Conservation (phyloP, 2,329 filamentous ascomycete species). For the Annulohypoxylon truncatum region DNA sequence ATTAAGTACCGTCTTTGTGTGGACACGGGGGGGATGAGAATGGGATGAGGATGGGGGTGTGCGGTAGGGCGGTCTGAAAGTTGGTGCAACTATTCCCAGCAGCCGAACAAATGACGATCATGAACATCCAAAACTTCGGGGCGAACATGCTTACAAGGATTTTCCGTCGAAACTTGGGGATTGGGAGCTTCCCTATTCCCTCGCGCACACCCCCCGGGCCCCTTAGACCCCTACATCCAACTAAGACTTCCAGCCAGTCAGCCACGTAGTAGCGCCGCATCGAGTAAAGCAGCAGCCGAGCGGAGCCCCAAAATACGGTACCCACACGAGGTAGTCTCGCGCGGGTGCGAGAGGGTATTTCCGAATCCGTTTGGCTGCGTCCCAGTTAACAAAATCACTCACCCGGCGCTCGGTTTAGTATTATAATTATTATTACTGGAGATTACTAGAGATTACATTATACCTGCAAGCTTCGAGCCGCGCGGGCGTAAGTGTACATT, state of each 20-base stretch:
- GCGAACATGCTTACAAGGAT: slow-evolving; percentile 22
- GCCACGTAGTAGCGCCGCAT: slow-evolving; percentile 27
- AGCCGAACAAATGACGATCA: slow-evolving; percentile 30
- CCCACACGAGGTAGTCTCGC: slow-evolving; percentile 1
- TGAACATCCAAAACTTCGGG: slow-evolving; percentile 14
- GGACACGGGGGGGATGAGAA: not conserved
- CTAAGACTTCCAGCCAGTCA: slow-evolving; percentile 7
- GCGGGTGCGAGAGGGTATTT: slow-evolving; percentile 18
- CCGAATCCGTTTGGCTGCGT: slow-evolving; percentile 35
- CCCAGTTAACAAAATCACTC: slow-evolving; percentile 37
- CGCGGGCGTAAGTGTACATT: not conserved
- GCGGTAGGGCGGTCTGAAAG: slow-evolving; percentile 26
- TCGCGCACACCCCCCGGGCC: slow-evolving; percentile 3
- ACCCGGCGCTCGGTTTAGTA: slow-evolving; percentile 26
- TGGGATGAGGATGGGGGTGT: not conserved
- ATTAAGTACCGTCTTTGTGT: slow-evolving; percentile 5
- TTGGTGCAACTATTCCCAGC: slow-evolving; percentile 27
- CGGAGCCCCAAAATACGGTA: slow-evolving; percentile 28
- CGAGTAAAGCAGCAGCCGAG: slow-evolving; percentile 23
- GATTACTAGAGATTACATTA: slow-evolving; percentile 9
- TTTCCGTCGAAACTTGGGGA: not conserved
- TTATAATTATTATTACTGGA: slow-evolving; percentile 31
- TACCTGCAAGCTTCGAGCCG: not conserved
- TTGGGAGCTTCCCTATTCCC: slow-evolving; percentile 19
- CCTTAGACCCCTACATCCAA: not conserved